Evolutionary conservation across 2,329 filamentous ascomycete genomes (phyloP).

Genomic region (Onygenales sp.): DNA sequence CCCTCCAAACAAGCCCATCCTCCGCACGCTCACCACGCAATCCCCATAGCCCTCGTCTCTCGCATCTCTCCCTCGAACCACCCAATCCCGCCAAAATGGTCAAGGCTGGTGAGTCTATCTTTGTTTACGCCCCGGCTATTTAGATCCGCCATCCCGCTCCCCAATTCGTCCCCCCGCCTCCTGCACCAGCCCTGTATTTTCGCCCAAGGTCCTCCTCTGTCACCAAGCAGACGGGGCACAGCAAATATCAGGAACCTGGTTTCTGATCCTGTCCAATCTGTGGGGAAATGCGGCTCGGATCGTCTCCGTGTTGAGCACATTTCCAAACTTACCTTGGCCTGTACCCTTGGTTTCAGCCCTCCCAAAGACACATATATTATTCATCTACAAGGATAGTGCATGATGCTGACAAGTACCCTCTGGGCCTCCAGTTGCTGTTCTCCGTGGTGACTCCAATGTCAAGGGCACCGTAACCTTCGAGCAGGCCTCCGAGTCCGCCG

Average conservation of each 20-base stretch:
- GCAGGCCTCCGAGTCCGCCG: conserved; percentile 70
- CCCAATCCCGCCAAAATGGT: conserved; percentile 74
- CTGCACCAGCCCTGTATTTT: not conserved
- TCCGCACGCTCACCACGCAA: no score
- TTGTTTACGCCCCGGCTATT: conserved; percentile 10
- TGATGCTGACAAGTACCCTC: conserved; percentile 12
- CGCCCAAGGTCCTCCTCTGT: conserved; percentile 5
- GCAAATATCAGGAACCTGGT: conserved; percentile 7
- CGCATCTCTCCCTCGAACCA: conserved; percentile 9
- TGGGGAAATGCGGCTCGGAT: no score
- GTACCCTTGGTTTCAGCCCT: not conserved
- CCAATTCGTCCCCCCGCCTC: conserved; percentile 6
- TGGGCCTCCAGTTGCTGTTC: conserved; percentile 64
- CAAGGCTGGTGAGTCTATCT: conserved; percentile 72
- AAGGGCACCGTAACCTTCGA: conserved; percentile 90
- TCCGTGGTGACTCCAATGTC: conserved; percentile 97
- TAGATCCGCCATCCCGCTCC: conserved; percentile 1
- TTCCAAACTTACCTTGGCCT: not conserved
- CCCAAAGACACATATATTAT: conserved; percentile 2
- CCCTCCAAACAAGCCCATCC: no score
- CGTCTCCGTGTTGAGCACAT: conserved; percentile 2
- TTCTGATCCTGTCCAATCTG: not conserved
- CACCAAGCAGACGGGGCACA: not conserved
- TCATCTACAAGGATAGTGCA: conserved; percentile 11
- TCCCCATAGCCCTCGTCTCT: no score